phyloP scores from a whole-genome alignment of 1,284 basidiomycete genomes.

The Inonotus obliquus region DNA sequence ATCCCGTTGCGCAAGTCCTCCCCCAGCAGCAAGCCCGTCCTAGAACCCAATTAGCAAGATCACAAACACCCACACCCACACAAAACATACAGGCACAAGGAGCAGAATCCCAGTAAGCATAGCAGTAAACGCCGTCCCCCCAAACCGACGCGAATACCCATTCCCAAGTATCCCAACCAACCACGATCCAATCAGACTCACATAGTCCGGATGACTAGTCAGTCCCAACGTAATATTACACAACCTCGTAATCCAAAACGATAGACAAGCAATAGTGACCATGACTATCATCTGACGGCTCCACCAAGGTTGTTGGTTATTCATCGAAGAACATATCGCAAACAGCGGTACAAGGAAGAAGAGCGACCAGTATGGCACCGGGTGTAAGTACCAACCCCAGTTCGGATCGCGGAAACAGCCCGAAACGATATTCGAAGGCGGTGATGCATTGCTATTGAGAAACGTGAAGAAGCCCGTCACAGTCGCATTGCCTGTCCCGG shows the following conservation, averaged over 20 bases:
- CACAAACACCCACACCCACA: too few relatives aligned
- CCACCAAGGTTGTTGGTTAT: constrained; percentile 37
- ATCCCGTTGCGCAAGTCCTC: constrained; percentile 71
- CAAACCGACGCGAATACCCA: constrained; percentile 70
- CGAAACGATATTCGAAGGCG: constrained; percentile 41
- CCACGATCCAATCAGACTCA: constrained; percentile 79
- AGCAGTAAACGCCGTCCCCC: constrained; percentile 81
- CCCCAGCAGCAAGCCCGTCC: constrained; percentile 84
- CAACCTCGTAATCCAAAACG: constrained; percentile 15
- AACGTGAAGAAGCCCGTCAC: constrained; percentile 74
- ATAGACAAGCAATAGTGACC: constrained; percentile 31
- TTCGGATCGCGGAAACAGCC: constrained; percentile 33
- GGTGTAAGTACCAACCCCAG: constrained; percentile 39
- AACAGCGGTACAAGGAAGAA: constrained; percentile 39
- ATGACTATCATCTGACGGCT: constrained; percentile 37
- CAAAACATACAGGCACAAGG: constrained; percentile 64
- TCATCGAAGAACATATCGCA: constrained; percentile 33
- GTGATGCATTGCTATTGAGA: constrained; percentile 42
- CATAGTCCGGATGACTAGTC: constrained; percentile 45
- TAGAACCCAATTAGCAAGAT: constrained; percentile 25
- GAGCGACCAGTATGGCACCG: constrained; percentile 34
- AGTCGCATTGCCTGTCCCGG: constrained; percentile 32
- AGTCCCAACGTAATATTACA: constrained; percentile 31
- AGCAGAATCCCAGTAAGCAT: constrained; percentile 91
- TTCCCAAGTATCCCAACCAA: constrained; percentile 80